Evolutionary conservation across 345 rosid species (phyloP).

Genomic region (Sisymbrium altissimum): DNA sequence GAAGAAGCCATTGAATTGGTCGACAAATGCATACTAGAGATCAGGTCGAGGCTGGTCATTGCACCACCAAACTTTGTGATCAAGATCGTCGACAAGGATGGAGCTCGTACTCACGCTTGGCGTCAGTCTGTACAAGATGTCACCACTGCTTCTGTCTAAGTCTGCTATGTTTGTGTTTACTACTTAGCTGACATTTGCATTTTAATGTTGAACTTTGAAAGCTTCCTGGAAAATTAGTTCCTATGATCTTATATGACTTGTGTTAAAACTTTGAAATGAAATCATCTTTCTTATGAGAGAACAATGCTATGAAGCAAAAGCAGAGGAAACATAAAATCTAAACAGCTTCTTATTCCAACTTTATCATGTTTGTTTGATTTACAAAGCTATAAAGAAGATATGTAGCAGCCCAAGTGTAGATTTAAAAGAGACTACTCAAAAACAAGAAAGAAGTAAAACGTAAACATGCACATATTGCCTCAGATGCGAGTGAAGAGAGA

Average conservation of each 20-base stretch:
- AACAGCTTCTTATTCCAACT: background rate
- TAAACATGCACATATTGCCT: background rate
- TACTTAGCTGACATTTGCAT: background rate
- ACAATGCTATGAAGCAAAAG: background rate
- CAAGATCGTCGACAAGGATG: constrained; percentile 92
- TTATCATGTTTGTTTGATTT: background rate
- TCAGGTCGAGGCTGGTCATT: constrained; percentile 81
- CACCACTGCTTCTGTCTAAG: constrained; percentile 33
- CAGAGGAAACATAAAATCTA: background rate
- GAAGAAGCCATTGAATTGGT: constrained; percentile 84
- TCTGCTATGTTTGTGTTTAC: background rate
- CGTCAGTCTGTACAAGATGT: constrained; percentile 72
- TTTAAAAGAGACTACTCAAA: background rate
- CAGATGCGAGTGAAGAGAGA: constrained; percentile 22
- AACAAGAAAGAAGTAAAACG: background rate
- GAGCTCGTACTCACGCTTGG: constrained; percentile 83
- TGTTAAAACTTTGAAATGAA: no score
- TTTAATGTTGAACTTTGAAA: constrained; percentile 8
- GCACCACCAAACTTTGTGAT: constrained; percentile 96
- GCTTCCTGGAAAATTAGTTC: background rate
- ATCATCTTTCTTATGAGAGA: background rate
- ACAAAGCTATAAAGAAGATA: background rate
- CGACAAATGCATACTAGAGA: constrained; percentile 87
- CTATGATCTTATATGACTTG: no score
- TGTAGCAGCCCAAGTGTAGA: background rate